Evolutionary conservation across 495 filamentous ascomycete species (phyloP), one percentile per base, ranked within the genome.

Genomic region (Penicillium pancosmium): DNA sequence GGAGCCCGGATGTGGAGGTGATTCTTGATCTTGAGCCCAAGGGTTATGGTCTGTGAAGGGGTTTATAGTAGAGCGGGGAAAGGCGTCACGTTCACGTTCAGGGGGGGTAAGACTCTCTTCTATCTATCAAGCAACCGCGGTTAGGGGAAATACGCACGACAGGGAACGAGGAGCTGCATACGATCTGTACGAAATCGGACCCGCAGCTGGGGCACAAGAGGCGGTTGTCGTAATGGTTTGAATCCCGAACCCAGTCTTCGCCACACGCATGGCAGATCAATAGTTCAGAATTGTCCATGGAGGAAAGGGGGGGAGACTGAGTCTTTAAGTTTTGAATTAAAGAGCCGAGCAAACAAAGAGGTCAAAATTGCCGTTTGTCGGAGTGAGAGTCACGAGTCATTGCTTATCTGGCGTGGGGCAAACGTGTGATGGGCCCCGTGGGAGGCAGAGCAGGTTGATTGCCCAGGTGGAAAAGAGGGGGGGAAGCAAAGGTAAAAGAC

Each of bases 101-200:
- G 65, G 48, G 13, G 52, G 52, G 46, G 51, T 33, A 62, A 51
- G 34, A 62, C 41, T 43, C 7, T 68, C 56, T 27, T 23, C 46
- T 11, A 48, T 13, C 46, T 48, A 27, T 48, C 7, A 23, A 27
- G 10, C 8, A 15, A 44, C 41, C 46, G 18, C 46, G 46, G 46
- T 48, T 48, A 48, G 46, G 11, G 41, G 71, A 75, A 35, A 81
- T 76, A 80, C 36, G 23, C 27, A 16, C 21, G 19, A 43, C 7
- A 27, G n/a, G 3, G 31, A 50, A 48, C 46, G 46, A 48, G 46
- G 47, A 50, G 18, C 12, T 21, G 64, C 71, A 34, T 69, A 78
- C 93, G 57, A 97, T 93, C 75, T 98, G 91, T 7, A 84, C 89
- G 68, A 90, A 86, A 6, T 95, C 90, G n/a, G 84, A 83, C 12